A percentile compares a stretch with the other conserved stretches of the same genome.
Evolutionary conservation across 2,329 filamentous ascomycete species (phyloP).

Genomic region (Blumeria graminis): DNA sequence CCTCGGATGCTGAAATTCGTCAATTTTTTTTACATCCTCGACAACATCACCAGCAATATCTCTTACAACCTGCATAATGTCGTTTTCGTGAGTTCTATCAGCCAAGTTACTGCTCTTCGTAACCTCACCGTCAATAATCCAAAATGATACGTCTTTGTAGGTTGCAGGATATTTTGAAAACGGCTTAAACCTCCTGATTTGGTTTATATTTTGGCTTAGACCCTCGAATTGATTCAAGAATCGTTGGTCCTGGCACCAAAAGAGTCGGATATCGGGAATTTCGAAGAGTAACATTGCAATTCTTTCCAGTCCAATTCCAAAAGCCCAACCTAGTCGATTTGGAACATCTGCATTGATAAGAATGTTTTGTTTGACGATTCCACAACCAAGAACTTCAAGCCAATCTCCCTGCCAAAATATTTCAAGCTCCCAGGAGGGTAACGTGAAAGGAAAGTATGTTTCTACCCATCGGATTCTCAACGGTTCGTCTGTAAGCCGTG

Average conservation of each 20-base stretch:
- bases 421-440: conserved; percentile 85
- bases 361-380: conserved; percentile 65
- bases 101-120: conserved; percentile 22
- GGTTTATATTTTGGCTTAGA: conserved; percentile 25
- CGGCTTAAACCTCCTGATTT: conserved; percentile 43
- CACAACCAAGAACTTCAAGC: conserved; percentile 89
- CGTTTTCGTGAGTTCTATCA: conserved; percentile 65
- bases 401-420: conserved; percentile 87
- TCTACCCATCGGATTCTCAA: conserved; percentile 83
- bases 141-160: conserved; percentile 85
- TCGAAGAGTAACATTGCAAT: conserved; percentile 95
- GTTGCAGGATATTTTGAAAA: conserved; percentile 85
- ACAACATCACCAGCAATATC: conserved; percentile 59
- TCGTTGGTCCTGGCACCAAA: conserved; percentile 70
- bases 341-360: conserved; percentile 55
- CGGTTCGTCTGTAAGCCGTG: conserved; percentile 34
- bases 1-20: conserved; percentile 75
- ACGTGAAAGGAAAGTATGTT: conserved; percentile 93
- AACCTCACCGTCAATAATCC: conserved; percentile 33
- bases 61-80: conserved; percentile 87
- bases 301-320: conserved; percentile 78
- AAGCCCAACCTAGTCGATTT: conserved; percentile 71
- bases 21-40: conserved; percentile 66
- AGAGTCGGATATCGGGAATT: conserved; percentile 86
- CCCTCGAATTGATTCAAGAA: conserved; percentile 70